phyloP scores from a whole-genome alignment of 179 eudicot species.

The Spergularia azorica region DNA sequence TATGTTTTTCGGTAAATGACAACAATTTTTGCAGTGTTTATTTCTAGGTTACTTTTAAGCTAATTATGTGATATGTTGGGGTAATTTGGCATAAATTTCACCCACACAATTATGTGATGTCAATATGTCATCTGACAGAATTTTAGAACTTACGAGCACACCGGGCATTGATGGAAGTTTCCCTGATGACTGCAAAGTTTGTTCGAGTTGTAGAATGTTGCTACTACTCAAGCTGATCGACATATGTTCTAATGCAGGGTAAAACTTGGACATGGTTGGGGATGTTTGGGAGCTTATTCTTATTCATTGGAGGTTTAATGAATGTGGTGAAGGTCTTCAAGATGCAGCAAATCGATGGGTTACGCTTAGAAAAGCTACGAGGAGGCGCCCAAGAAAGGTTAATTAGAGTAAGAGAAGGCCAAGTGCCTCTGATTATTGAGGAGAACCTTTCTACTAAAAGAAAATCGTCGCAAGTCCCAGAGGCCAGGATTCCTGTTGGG shows the following conservation, averaged over 20 bases:
- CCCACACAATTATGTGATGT: too few species aligned
- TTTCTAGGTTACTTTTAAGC: not conserved
- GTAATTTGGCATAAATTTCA: too few species aligned
- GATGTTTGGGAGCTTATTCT: conserved; percentile 60
- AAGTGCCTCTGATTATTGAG: conserved; percentile 38
- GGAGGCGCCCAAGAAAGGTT: conserved; percentile 82
- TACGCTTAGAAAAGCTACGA: conserved; percentile 72
- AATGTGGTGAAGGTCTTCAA: conserved; percentile 86
- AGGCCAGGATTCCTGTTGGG: conserved; percentile 12
- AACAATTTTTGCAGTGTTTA: too few species aligned
- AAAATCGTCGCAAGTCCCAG: conserved; percentile 15
- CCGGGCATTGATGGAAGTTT: too few species aligned
- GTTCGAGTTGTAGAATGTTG: not conserved
- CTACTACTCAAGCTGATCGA: not conserved
- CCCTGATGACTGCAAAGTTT: not conserved
- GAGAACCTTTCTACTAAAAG: conserved; percentile 43
- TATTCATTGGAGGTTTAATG: conserved; percentile 63
- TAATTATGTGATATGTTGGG: too few species aligned
- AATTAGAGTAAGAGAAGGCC: conserved; percentile 55
- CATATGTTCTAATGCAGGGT: conserved; percentile 37
- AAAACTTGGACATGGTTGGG: conserved; percentile 65
- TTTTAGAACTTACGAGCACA: too few species aligned
- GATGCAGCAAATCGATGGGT: conserved; percentile 65
- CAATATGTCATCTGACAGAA: too few species aligned
- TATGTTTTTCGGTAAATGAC: too few species aligned